Evolutionary conservation across 306 rosid genomes (phyloP).

Genomic region (Senna tora): DNA sequence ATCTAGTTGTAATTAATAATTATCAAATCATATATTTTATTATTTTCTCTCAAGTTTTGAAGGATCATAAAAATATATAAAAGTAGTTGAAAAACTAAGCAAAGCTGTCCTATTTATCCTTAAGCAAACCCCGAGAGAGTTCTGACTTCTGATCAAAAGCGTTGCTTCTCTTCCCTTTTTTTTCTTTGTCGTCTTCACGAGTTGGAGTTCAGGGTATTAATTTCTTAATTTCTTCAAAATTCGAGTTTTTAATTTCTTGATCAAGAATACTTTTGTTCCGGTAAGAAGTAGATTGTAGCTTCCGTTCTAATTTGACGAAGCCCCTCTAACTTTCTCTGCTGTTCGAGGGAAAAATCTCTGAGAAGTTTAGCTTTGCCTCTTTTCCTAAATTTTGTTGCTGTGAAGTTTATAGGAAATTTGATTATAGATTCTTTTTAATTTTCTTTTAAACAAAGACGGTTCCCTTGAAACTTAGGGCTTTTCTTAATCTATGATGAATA

Average conservation of each 20-base stretch:
- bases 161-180: not conserved
- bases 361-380: constrained; percentile 5
- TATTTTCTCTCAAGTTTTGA: not conserved
- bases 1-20: not conserved
- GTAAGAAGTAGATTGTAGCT: not conserved
- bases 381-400: constrained; percentile 13
- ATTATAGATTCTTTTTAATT: not conserved
- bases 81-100: constrained; percentile 9
- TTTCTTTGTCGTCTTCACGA: constrained; percentile 33
- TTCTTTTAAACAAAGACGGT: not conserved
- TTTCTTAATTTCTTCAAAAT: not conserved
- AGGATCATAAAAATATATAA: not conserved
- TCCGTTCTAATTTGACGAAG: not conserved
- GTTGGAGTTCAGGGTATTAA: constrained; percentile 29
- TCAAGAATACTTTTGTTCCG: not conserved
- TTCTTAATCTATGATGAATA: not conserved
- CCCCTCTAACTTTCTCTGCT: not conserved
- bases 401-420: constrained; percentile 6
- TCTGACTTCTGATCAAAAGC: constrained; percentile 43
- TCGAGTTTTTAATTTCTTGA: not conserved
- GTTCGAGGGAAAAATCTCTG: not conserved
- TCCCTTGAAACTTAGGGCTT: constrained; percentile 7
- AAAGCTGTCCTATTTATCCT: constrained; percentile 24
- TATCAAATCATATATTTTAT: not conserved
- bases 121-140: constrained; percentile 35